Evolutionary conservation across 148 eudicot species (phyloP).

Genomic region (Drosera capensis): DNA sequence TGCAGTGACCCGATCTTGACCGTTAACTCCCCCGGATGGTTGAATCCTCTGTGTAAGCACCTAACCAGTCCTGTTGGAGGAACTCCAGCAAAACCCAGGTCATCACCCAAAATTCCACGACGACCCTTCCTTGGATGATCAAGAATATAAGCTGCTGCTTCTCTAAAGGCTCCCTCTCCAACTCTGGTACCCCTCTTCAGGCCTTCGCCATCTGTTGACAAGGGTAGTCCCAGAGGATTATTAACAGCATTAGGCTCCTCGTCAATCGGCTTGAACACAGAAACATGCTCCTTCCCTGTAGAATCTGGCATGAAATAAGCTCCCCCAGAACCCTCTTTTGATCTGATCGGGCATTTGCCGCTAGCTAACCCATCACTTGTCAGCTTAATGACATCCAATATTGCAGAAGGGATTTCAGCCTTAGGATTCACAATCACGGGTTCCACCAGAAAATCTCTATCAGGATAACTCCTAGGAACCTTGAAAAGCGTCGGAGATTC

Average conservation of each 20-base stretch:
- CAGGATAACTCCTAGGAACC: constrained; percentile 17
- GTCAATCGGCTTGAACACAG: constrained; percentile 88
- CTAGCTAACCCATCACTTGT: constrained; percentile 44
- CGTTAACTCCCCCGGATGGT: constrained; percentile 41
- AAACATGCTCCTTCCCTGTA: constrained; percentile 44
- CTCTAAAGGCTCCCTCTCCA: constrained; percentile 88
- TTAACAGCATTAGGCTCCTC: constrained; percentile 92
- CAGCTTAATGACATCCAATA: constrained; percentile 33
- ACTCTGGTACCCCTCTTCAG: constrained; percentile 85
- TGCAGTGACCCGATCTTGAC: constrained; percentile 76
- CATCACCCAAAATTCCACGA: constrained; percentile 48
- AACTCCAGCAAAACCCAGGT: constrained; percentile 71
- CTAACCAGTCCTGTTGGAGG: constrained; percentile 67
- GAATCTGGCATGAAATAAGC: constrained; percentile 76
- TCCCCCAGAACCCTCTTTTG: constrained; percentile 93
- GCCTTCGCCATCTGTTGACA: constrained; percentile 81
- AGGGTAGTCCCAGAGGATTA: constrained; percentile 69
- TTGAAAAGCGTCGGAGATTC: constrained; percentile 8
- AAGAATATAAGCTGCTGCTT: constrained; percentile 73
- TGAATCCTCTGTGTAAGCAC: constrained; percentile 56
- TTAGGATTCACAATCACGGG: constrained; percentile 49
- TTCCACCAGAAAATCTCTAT: constrained; percentile 30
- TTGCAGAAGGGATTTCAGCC: constrained; percentile 29
- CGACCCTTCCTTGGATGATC: constrained; percentile 73
- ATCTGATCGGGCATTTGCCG: constrained; percentile 56